Evolutionary conservation across 768 basidiomycete genomes (phyloP), one percentile per base, ranked within the genome.

Genomic region (Cantharellus cinnabarinus): DNA sequence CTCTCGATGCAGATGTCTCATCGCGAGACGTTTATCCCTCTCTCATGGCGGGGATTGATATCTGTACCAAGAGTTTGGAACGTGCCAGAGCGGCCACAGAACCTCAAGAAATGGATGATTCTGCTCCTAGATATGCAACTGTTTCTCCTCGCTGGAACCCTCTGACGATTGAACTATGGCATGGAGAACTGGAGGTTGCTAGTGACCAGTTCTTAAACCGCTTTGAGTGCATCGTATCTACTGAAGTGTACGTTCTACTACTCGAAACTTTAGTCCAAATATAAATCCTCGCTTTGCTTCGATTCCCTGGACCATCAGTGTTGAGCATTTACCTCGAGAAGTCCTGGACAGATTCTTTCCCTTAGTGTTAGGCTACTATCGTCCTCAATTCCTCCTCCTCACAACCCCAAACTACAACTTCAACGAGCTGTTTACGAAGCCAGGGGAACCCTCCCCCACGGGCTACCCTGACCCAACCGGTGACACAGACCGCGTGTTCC

Each of bases 381-480:
- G 79, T 58, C 89, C 90, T 0, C 73, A 74, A 37, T 66, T 82
- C 50, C 73, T 89, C 50, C 75, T 94, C 29, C 66, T 91, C 65
- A 93, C 89, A 0, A 94, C 89, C 0, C 89, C 89, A 0, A 86
- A 84, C 2, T 90, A 83, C 70, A 80, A 77, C 2, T 94, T 85
- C 74, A 93, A 89, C 63, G 75, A 74, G 20, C 79, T 81, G 1
- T 89, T 88, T 71, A 76, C 79, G 0, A 67, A 78, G 1, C 84
- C 83, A 0, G 72, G 37, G 14, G 38, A 37, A 7, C 70, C 42
- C 67, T 70, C 0, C 70, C 69, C n/a, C 10, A 37, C 61, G 34
- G 88, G 84, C 0, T 80, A 68, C 66, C 73, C 68, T 0, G 89
- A 93, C 68, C 88, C 90, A 2, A 90, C 88, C 0, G 72, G 75